These are phyloP conservation scores for Termitomyces sp. DNA, from an alignment of 768 basidiomycete species.

Conservation along the genomic window DNA sequence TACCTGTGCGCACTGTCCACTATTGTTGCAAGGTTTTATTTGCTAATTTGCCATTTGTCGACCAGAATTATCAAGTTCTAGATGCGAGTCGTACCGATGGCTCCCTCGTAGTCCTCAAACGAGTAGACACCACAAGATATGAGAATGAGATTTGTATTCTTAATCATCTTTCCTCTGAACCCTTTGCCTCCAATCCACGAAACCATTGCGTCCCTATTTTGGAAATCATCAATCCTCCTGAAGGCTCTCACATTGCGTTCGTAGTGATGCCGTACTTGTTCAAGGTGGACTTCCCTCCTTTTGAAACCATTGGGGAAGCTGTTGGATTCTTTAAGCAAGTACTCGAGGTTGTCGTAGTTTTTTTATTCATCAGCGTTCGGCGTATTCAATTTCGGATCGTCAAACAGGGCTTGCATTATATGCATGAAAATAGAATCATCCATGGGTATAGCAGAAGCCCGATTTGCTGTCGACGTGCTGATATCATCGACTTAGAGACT, in stretches of 20 bases:
- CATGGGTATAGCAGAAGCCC: conserved; percentile 21
- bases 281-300: conserved; percentile 12
- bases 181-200: conserved; percentile 15
- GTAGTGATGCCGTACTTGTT: conserved; percentile 23
- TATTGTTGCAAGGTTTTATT: neutral
- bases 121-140: conserved; percentile 3
- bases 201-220: conserved; percentile 14
- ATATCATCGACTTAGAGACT: conserved; percentile 5
- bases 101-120: conserved; percentile 21
- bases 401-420: conserved; percentile 25
- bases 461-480: neutral
- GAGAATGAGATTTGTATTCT: conserved; percentile 25
- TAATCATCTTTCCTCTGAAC: conserved; percentile 14
- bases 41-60: neutral
- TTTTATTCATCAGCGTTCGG: conserved; percentile 10
- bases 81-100: conserved; percentile 29
- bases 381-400: neutral
- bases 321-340: conserved; percentile 27
- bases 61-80: conserved; percentile 7
- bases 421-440: conserved; percentile 25
- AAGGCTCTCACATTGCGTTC: conserved; percentile 11
- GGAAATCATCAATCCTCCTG: conserved; percentile 11
- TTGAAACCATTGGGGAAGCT: conserved; percentile 24
- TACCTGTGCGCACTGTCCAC: neutral
- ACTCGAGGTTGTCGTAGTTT: conserved; percentile 22